These are phyloP conservation scores for Calonectria hawksworthii DNA, from an alignment of 2,329 filamentous ascomycete genomes.

Conservation along the genomic window DNA sequence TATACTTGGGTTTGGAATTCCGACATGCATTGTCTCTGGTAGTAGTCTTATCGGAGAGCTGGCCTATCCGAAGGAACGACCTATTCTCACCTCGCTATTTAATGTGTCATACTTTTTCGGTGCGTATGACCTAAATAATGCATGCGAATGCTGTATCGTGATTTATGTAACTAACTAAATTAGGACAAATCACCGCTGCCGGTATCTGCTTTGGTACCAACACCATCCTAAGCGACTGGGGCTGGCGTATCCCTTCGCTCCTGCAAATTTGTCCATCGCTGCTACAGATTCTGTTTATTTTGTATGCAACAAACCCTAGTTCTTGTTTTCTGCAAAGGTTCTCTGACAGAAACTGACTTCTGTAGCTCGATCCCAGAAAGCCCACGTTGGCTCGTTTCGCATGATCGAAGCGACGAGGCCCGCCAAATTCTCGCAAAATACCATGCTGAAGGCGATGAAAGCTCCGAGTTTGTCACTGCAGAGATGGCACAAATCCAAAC, in stretches of 20 bases:
- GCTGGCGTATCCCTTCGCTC: slow-evolving; percentile 57
- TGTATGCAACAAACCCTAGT: slow-evolving; percentile 43
- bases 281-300: not conserved
- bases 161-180: not conserved
- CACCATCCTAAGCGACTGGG: slow-evolving; percentile 46
- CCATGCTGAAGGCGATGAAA: slow-evolving; percentile 70
- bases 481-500: slow-evolving; percentile 48
- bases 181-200: slow-evolving; percentile 58
- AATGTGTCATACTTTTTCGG: slow-evolving; percentile 69
- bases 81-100: slow-evolving; percentile 57
- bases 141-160: not conserved
- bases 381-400: slow-evolving; percentile 51
- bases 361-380: slow-evolving; percentile 47
- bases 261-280: slow-evolving; percentile 51
- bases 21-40: slow-evolving; percentile 70
- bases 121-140: not conserved
- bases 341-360: not conserved
- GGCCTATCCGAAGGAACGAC: slow-evolving; percentile 72
- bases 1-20: slow-evolving; percentile 73
- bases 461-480: not conserved
- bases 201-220: slow-evolving; percentile 63
- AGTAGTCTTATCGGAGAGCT: slow-evolving; percentile 72
- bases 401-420: slow-evolving; percentile 50
- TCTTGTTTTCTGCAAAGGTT: not conserved
- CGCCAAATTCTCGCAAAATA: slow-evolving; percentile 54